Evolutionary conservation across 768 basidiomycete species (phyloP).

Genomic region (Lactarius sp.): DNA sequence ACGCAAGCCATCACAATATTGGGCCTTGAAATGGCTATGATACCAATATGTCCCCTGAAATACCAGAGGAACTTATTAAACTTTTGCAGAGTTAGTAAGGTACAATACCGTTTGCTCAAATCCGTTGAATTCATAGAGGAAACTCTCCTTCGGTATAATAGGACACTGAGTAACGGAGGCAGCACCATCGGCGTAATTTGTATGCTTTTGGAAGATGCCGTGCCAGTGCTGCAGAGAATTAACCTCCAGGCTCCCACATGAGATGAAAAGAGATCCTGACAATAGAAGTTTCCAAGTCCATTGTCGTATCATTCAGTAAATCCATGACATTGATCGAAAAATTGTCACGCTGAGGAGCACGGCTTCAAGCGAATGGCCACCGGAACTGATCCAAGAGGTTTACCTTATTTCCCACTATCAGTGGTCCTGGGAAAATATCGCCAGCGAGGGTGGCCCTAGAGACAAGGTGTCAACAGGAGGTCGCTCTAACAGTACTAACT

Average conservation of each 20-base stretch:
- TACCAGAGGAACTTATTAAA: not conserved
- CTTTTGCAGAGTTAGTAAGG: too few species aligned
- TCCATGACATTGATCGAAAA: constrained; percentile 44
- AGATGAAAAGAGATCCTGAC: constrained; percentile 28
- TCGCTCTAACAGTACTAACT: too few species aligned
- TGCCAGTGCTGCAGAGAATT: constrained; percentile 46
- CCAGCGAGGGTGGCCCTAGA: too few species aligned
- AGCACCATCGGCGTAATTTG: constrained; percentile 44
- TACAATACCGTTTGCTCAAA: constrained; percentile 34
- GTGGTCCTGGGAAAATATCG: too few species aligned
- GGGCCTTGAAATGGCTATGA: constrained; percentile 35
- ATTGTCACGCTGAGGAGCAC: constrained; percentile 32
- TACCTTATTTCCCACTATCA: constrained; percentile 30
- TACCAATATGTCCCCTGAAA: constrained; percentile 33
- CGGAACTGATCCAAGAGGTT: too few species aligned
- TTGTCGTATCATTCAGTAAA: constrained; percentile 37
- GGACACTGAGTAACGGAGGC: constrained; percentile 43
- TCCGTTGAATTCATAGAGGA: constrained; percentile 39
- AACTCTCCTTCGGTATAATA: constrained; percentile 37
- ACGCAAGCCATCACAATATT: constrained; percentile 37
- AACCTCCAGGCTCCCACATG: too few species aligned
- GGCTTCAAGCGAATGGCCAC: constrained; percentile 24
- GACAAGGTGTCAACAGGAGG: too few species aligned
- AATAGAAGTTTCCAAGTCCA: constrained; percentile 47
- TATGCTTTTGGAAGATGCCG: constrained; percentile 40